Evolutionary conservation across 2,329 filamentous ascomycete species (phyloP).

Genomic region (Hypoxylon sp.): DNA sequence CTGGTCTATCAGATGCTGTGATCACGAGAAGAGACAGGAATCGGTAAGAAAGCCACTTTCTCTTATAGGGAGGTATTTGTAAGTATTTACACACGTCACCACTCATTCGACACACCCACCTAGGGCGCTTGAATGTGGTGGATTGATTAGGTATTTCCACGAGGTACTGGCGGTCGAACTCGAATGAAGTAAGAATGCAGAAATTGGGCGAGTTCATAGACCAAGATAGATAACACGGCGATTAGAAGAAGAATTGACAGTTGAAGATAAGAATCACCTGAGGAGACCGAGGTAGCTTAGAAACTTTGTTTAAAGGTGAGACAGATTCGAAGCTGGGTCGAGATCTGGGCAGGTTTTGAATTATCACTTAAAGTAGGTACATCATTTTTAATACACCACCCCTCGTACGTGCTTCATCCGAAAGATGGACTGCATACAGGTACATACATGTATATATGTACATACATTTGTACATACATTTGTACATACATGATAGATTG

Average conservation of each 20-base stretch:
- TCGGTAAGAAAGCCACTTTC: conserved; percentile 17
- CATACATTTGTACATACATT: too few relatives aligned
- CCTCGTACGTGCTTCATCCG: conserved; percentile 27
- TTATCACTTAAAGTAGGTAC: conserved; percentile 19
- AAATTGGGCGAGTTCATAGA: conserved; percentile 12
- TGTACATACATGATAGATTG: too few relatives aligned
- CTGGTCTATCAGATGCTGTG: conserved; percentile 7
- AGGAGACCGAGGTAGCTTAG: conserved; percentile 25
- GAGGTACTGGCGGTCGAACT: conserved; percentile 14
- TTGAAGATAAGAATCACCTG: conserved; percentile 21
- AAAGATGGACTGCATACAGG: conserved; percentile 30
- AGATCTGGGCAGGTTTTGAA: conserved; percentile 41
- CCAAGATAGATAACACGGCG: conserved; percentile 11
- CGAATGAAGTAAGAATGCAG: conserved; percentile 35
- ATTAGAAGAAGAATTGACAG: conserved; percentile 26
- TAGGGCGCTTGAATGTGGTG: conserved; percentile 8
- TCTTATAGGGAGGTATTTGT: conserved; percentile 12
- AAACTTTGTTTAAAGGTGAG: conserved; percentile 49
- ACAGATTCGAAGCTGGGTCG: conserved; percentile 49
- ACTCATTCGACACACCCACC: conserved; percentile 16
- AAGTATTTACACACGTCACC: conserved; percentile 15
- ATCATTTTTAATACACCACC: not conserved
- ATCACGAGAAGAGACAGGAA: conserved; percentile 1
- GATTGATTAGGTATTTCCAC: not conserved
- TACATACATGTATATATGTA: too few relatives aligned